A percentile compares a stretch with the other conserved stretches of the same genome.
phyloP scores from a whole-genome alignment of 805 yeast genomes.

The Yamadazyma tumulicola region DNA sequence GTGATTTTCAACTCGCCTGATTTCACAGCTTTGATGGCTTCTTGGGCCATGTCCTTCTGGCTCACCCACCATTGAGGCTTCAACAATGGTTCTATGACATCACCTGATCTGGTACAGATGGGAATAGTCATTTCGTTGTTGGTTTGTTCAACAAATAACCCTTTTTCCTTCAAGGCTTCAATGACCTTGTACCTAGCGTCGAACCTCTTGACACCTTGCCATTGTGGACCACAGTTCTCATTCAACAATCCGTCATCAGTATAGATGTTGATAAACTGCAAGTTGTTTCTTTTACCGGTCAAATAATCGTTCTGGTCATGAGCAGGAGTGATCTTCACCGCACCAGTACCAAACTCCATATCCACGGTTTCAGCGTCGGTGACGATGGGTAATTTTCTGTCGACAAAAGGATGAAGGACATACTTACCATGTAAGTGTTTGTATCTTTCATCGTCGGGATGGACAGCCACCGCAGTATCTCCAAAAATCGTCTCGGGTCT shows the following conservation, averaged over 20 bases:
- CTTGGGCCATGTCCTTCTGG: conserved; percentile 83
- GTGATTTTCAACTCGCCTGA: conserved; percentile 75
- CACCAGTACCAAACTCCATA: conserved; percentile 99
- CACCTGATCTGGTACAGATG: conserved; percentile 93
- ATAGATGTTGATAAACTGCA: conserved; percentile 84
- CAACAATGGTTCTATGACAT: conserved; percentile 90
- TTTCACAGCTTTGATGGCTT: conserved; percentile 81
- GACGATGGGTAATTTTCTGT: conserved; percentile 80
- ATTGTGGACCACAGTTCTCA: conserved; percentile 84
- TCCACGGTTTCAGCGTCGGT: conserved; percentile 93
- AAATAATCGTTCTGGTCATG: conserved; percentile 96
- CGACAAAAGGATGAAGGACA: conserved; percentile 86
- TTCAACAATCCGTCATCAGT: conserved; percentile 92
- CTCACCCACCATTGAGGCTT: conserved; percentile 99
- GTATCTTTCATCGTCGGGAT: conserved; percentile 92
- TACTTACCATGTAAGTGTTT: conserved; percentile 92
- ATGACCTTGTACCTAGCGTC: conserved; percentile 88
- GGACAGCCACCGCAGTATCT: conserved; percentile 97
- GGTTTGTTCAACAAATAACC: conserved; percentile 71
- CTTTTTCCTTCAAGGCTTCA: conserved; percentile 64
- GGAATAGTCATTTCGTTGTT: conserved; percentile 97
- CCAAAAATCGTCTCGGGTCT: conserved; percentile 99
- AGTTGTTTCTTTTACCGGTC: conserved; percentile 90
- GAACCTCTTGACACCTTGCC: conserved; percentile 87
- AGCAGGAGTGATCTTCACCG: conserved; percentile 98